phyloP scores from a whole-genome alignment of 441 rosid genomes.

The Biscutella laevigata region DNA sequence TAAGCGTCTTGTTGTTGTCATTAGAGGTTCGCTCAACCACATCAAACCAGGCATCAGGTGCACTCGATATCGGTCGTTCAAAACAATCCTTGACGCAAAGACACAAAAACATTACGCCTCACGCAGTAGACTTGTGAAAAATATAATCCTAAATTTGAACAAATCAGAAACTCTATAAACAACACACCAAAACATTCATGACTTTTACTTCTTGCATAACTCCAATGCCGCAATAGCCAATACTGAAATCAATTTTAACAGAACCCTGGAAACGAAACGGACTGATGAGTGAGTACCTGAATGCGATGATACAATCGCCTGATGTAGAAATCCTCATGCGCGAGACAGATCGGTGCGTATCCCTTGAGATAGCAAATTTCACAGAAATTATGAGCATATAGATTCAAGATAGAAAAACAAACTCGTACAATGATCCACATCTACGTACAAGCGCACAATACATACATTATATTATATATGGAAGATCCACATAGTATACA shows the following conservation, averaged over 20 bases:
- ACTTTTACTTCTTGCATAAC: neutral
- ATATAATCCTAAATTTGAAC: too few species aligned
- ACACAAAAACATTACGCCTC: neutral
- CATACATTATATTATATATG: neutral
- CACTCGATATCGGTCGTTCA: conserved; percentile 73
- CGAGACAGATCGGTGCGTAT: conserved; percentile 73
- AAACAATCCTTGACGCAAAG: conserved; percentile 63
- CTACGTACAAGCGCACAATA: too few species aligned
- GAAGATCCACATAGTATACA: neutral
- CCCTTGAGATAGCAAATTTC: conserved; percentile 31
- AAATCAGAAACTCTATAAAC: too few species aligned
- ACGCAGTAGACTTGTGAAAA: neutral
- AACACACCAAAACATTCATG: neutral
- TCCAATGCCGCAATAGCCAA: neutral
- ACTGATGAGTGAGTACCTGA: conserved; percentile 35
- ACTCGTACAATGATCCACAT: neutral
- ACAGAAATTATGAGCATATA: neutral
- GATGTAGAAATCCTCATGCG: conserved; percentile 63
- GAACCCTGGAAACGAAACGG: neutral
- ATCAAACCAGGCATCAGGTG: conserved; percentile 88
- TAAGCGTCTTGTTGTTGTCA: conserved; percentile 76
- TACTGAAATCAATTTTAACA: neutral
- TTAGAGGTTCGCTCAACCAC: conserved; percentile 75
- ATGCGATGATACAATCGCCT: conserved; percentile 75
- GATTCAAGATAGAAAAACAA: too few species aligned